Percentiles rank a stretch among this genome's conserved stretches.
phyloP scores from a whole-genome alignment of 1,284 basidiomycete species.

The Rhizoctonia solani region DNA sequence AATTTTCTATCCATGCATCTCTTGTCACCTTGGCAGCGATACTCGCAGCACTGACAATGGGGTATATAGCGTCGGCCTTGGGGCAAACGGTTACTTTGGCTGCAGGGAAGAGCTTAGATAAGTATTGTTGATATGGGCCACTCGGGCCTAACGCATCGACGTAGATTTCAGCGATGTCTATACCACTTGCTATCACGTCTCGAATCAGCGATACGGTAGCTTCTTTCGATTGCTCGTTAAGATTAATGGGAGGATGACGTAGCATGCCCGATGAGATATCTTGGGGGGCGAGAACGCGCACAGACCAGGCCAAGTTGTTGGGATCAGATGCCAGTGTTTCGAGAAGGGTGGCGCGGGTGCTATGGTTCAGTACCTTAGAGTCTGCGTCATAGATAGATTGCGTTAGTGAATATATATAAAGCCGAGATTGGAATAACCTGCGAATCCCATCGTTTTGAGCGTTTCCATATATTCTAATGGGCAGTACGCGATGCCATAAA shows the following conservation, averaged over 20 bases:
- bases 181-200: conserved; percentile 77
- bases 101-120: conserved; percentile 78
- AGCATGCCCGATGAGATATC: conserved; percentile 94
- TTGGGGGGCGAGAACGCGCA: conserved; percentile 83
- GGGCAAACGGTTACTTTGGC: conserved; percentile 87
- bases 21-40: conserved; percentile 97
- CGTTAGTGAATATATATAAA: neutral
- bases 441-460: conserved; percentile 85
- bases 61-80: conserved; percentile 95
- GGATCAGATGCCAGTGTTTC: conserved; percentile 67
- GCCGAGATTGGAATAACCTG: conserved; percentile 55
- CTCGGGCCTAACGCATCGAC: conserved; percentile 95
- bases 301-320: conserved; percentile 77
- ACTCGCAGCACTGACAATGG: conserved; percentile 95
- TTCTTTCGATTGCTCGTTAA: conserved; percentile 92
- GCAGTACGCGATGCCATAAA: conserved; percentile 95
- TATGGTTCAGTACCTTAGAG: conserved; percentile 86
- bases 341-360: conserved; percentile 66
- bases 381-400: conserved; percentile 63
- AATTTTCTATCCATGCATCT: conserved; percentile 86
- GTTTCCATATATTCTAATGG: conserved; percentile 75
- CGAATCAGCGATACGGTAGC: conserved; percentile 89
- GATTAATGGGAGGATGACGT: conserved; percentile 77
- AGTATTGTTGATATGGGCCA: conserved; percentile 78
- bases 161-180: conserved; percentile 87